Evolutionary conservation across 768 basidiomycete species (phyloP).

Genomic region (Psilocybe sp.): DNA sequence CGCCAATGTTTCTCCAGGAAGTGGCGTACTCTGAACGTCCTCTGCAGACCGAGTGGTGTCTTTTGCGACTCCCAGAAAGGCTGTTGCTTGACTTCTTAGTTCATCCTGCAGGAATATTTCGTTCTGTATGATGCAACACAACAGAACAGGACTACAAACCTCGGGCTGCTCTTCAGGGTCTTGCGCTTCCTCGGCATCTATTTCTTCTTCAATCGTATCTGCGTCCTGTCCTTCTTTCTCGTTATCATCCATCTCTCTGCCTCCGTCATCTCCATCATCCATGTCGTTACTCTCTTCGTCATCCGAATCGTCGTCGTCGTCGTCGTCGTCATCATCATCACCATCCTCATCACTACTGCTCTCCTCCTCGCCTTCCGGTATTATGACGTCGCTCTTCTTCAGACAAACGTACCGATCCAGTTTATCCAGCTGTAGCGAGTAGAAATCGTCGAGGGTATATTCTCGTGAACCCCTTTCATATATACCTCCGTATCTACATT

Average conservation of each 20-base stretch:
- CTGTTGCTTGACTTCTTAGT: constrained; percentile 32
- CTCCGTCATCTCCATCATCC: constrained; percentile 31
- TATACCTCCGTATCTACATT: constrained; percentile 79
- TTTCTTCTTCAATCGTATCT: constrained; percentile 6
- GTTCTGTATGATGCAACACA: not conserved
- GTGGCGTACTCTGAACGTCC: constrained; percentile 70
- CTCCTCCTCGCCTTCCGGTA: constrained; percentile 59
- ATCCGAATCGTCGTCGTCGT: constrained; percentile 48
- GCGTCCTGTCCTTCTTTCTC: constrained; percentile 19
- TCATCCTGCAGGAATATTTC: constrained; percentile 19
- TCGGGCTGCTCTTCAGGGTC: constrained; percentile 1
- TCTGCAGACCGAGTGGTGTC: constrained; percentile 60
- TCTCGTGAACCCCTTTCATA: constrained; percentile 80
- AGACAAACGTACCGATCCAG: constrained; percentile 76
- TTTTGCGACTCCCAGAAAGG: constrained; percentile 61
- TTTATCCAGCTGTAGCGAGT: constrained; percentile 79
- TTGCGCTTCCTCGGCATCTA: not conserved
- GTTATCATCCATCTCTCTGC: constrained; percentile 26
- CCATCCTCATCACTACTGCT: constrained; percentile 63
- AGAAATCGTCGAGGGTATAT: constrained; percentile 88
- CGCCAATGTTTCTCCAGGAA: constrained; percentile 81
- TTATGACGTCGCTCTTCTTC: constrained; percentile 59
- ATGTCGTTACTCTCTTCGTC: constrained; percentile 39
- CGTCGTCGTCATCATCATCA: constrained; percentile 55
- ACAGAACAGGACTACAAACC: not conserved